Conservation (phyloP, 2,329 filamentous ascomycete genomes). For the Harringtonia lauricola region DNA sequence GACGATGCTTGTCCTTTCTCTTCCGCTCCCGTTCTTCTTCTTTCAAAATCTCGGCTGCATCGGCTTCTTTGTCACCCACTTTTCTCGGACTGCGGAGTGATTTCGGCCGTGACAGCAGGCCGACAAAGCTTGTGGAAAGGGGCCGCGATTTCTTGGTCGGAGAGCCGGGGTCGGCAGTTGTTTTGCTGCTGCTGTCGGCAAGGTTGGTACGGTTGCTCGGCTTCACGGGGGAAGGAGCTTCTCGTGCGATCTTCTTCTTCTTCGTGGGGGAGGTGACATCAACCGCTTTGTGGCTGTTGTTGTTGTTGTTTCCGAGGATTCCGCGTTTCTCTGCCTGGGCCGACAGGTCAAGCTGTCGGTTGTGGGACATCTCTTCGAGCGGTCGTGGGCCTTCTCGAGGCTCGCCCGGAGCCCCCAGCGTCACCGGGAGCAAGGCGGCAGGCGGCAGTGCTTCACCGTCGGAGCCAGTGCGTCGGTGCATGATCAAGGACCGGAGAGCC, state of each 20-base stretch:
- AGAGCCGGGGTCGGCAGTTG: conserved; percentile 18
- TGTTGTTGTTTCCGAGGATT: neutral
- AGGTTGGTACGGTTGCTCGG: neutral
- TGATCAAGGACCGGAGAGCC: conserved; percentile 37
- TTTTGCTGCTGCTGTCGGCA: neutral
- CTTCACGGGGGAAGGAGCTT: neutral
- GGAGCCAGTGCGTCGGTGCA: conserved; percentile 35
- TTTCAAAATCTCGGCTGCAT: conserved; percentile 21
- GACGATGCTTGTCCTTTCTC: conserved; percentile 16
- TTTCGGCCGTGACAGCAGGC: conserved; percentile 63
- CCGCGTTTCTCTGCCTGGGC: conserved; percentile 21
- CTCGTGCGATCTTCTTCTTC: conserved; percentile 3
- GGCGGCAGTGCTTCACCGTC: conserved; percentile 25
- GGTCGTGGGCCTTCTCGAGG: conserved; percentile 24
- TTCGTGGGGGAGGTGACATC: conserved; percentile 4
- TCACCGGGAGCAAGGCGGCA: conserved; percentile 8
- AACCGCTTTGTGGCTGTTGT: neutral
- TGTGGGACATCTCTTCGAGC: conserved; percentile 46
- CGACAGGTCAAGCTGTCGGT: conserved; percentile 31
- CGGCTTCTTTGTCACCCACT: conserved; percentile 14
- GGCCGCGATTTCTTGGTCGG: conserved; percentile 61
- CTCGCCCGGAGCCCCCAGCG: neutral
- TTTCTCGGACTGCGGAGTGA: conserved; percentile 58
- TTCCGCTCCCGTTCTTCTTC: conserved; percentile 10
- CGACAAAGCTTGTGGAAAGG: conserved; percentile 75